These are phyloP conservation scores for Cochlearia excelsa DNA, from an alignment of 345 rosid species.

Conservation along the genomic window DNA sequence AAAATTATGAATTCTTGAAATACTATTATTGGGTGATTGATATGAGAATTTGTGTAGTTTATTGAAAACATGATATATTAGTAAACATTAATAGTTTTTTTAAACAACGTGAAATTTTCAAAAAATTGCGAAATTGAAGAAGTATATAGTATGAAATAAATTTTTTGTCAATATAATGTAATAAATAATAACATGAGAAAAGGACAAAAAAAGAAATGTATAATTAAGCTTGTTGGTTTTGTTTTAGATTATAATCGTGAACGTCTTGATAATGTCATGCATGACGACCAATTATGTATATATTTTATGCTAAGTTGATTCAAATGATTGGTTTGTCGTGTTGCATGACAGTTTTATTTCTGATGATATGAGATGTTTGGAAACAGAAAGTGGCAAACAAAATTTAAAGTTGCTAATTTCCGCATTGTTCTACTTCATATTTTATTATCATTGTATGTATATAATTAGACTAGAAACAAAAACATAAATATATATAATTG, in stretches of 20 bases:
- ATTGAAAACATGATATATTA: too few relatives aligned
- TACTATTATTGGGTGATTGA: too few relatives aligned
- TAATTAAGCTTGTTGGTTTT: background rate
- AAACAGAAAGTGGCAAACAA: background rate
- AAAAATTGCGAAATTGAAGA: too few relatives aligned
- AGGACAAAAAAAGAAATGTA: too few relatives aligned
- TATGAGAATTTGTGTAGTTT: too few relatives aligned
- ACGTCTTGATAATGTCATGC: slow-evolving; percentile 30
- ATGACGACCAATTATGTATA: slow-evolving; percentile 21
- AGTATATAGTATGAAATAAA: too few relatives aligned
- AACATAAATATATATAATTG: too few relatives aligned
- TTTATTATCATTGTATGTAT: background rate
- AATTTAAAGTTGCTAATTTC: background rate
- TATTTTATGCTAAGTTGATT: background rate
- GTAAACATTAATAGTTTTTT: too few relatives aligned
- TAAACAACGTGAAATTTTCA: too few relatives aligned
- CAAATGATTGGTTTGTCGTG: slow-evolving; percentile 25
- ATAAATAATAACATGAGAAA: background rate
- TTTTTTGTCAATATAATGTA: background rate
- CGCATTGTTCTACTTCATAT: background rate
- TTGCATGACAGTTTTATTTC: slow-evolving; percentile 15
- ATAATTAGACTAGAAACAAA: background rate
- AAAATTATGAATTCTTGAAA: too few relatives aligned
- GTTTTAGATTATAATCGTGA: background rate
- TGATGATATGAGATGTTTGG: background rate